Evolutionary conservation across 768 basidiomycete species (phyloP), one percentile per base, ranked within the genome.

Genomic region (Dendrothele bispora): DNA sequence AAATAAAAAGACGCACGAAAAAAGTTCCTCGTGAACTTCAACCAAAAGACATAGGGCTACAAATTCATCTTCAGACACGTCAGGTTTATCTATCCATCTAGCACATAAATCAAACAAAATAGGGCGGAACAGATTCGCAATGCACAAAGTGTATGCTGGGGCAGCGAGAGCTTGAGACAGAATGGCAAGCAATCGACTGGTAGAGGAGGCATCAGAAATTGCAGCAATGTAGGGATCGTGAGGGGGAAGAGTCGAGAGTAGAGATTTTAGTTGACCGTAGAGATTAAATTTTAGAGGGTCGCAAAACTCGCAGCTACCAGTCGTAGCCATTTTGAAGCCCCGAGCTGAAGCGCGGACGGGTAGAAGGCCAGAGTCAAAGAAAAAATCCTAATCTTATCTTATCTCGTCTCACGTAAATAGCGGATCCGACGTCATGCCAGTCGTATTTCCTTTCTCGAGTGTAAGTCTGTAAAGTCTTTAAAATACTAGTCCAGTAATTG

Each of bases 41-140:
- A 89, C 57, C 46, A 91, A 66, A 49, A 79, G 64, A 56, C 76
- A 82, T n/a, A 88, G 66, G 3, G 84, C 83, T 39, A 75, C 68
- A 39, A 84, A 65, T 56, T 78, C 74, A 30, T 78, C 75, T 46
- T 80, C 75, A 20, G 70, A 55, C 49, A 74, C 67, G 34, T 75
- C 65, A 29, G 72, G 57, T 17, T 72, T 68, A n/a, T 84, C 70
- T 34, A 95, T 61, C 92, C 91, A 97, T 57, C 88, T 68, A 3
- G 88, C 88, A 57, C 84, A 85, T 21, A 98, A 67, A 63, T 95
- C 89, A 22, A 87, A 57, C 30, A 92, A 63, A 43, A 98, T 65
- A 3, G 95, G 94, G 51, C 87, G 71, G 67, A 88, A 98, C 10
- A 77, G 53, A 5, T 68, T 71, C 17, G 87, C 80, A 50, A 98